phyloP scores from a whole-genome alignment of 2,329 filamentous ascomycete genomes.

The Alternaria gansuensis region DNA sequence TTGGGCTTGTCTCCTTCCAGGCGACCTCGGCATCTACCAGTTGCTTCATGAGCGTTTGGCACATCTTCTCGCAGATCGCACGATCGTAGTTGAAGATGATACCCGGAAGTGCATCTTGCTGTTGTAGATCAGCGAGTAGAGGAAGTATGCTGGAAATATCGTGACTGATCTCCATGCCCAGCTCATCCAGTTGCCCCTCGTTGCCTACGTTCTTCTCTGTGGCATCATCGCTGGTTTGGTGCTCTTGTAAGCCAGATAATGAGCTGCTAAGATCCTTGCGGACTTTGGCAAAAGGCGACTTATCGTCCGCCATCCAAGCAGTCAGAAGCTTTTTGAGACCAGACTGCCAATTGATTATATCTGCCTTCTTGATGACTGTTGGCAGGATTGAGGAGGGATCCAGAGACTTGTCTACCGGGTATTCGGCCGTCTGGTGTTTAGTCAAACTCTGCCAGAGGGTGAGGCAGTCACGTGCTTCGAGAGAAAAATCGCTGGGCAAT shows the following conservation, averaged over 20 bases:
- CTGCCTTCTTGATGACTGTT: slow-evolving; percentile 67
- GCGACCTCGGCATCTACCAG: slow-evolving; percentile 64
- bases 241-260: slow-evolving; percentile 20
- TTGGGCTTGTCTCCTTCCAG: slow-evolving; percentile 65
- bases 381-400: slow-evolving; percentile 62
- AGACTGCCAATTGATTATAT: slow-evolving; percentile 72
- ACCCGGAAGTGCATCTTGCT: slow-evolving; percentile 72
- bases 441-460: slow-evolving; percentile 71
- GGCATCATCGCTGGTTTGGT: slow-evolving; percentile 12
- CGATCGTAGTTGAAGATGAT: slow-evolving; percentile 83
- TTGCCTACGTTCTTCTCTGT: slow-evolving; percentile 18
- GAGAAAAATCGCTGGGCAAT: slow-evolving; percentile 71
- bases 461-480: slow-evolving; percentile 77
- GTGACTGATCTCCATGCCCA: slow-evolving; percentile 34
- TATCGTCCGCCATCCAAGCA: slow-evolving; percentile 66
- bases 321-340: slow-evolving; percentile 66
- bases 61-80: slow-evolving; percentile 68
- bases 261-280: slow-evolving; percentile 55
- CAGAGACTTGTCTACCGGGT: slow-evolving; percentile 61
- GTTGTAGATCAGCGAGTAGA: slow-evolving; percentile 68
- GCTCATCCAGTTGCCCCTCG: slow-evolving; percentile 33
- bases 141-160: slow-evolving; percentile 62
- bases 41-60: slow-evolving; percentile 60
- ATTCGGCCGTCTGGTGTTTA: slow-evolving; percentile 63
- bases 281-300: slow-evolving; percentile 63